Conservation (phyloP, 2,329 filamentous ascomycete species). For the Ceratocystis huliohia region DNA sequence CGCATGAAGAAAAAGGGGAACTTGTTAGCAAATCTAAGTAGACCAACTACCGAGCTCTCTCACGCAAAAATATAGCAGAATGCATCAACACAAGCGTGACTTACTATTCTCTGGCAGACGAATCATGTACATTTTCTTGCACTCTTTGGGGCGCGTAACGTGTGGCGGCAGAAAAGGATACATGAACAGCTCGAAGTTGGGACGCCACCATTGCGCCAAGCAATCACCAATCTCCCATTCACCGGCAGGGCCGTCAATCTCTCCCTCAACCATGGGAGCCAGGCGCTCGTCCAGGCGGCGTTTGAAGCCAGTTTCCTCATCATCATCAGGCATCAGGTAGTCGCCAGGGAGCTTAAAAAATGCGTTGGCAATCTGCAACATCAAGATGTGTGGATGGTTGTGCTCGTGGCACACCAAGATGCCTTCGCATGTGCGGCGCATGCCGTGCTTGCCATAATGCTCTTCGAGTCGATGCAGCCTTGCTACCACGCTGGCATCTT, state of each 20-base stretch:
- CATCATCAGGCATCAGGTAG: conserved; percentile 78
- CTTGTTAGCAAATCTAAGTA: conserved; percentile 22
- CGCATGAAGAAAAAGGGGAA: background rate
- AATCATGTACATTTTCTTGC: conserved; percentile 98
- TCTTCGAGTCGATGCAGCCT: conserved; percentile 90
- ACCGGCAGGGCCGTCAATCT: conserved; percentile 62
- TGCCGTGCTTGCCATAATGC: conserved; percentile 82
- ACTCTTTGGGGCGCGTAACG: conserved; percentile 92
- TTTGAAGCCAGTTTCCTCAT: conserved; percentile 94
- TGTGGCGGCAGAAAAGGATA: conserved; percentile 96
- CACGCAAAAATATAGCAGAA: background rate
- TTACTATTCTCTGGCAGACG: conserved; percentile 82
- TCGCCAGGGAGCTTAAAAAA: conserved; percentile 99
- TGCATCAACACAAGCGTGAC: conserved; percentile 25
- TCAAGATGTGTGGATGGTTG: conserved; percentile 95
- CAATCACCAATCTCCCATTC: conserved; percentile 95
- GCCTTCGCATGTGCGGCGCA: conserved; percentile 94
- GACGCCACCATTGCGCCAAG: conserved; percentile 94
- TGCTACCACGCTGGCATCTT: conserved; percentile 89
- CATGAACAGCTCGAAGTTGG: conserved; percentile 99
- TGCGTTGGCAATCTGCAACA: conserved; percentile 98
- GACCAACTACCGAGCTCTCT: too few species aligned
- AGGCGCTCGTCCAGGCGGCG: conserved; percentile 80
- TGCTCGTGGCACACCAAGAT: conserved; percentile 97
- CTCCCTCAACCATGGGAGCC: conserved; percentile 73